Percentiles rank a stretch among this genome's conserved stretches.
These are phyloP conservation scores for Globisporangium heterothallicum DNA, from an alignment of 352 stramenopile species.

Conservation along the genomic window DNA sequence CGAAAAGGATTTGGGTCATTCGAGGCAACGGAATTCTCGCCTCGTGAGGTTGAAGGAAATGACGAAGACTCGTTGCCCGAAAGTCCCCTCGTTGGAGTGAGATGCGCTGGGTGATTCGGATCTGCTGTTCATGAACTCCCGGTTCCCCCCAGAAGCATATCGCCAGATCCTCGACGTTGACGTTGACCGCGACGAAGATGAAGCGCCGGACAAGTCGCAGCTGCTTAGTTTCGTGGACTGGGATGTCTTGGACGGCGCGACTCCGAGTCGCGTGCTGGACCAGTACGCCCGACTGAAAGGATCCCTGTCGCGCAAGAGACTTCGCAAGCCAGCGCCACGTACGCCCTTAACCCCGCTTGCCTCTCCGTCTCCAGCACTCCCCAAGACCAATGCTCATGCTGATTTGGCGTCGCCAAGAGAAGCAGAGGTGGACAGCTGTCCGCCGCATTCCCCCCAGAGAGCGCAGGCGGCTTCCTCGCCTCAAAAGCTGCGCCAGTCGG, in stretches of 20 bases:
- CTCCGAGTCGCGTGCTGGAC: not conserved
- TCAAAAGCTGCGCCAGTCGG: not conserved
- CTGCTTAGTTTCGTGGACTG: slow-evolving; percentile 12
- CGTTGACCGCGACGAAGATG: slow-evolving; percentile 21
- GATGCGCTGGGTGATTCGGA: no score
- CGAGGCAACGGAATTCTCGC: no score
- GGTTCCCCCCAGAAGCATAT: slow-evolving; percentile 17
- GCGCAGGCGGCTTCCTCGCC: not conserved
- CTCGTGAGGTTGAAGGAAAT: no score
- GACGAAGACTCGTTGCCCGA: no score
- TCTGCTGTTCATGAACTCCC: slow-evolving; percentile 16
- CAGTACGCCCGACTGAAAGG: not conserved
- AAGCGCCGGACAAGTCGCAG: not conserved
- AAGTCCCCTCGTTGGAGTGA: no score
- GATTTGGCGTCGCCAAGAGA: not conserved
- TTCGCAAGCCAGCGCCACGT: not conserved
- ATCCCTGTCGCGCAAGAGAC: not conserved
- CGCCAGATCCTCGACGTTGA: slow-evolving; percentile 12
- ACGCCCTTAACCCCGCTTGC: not conserved
- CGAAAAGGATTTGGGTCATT: no score
- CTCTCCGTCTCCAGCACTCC: not conserved
- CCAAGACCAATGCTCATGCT: not conserved
- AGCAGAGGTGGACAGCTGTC: not conserved
- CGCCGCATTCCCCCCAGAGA: not conserved
- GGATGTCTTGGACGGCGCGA: not conserved